Percentiles rank a stretch among this genome's conserved stretches.
Evolutionary conservation across 2,329 filamentous ascomycete genomes (phyloP).

Genomic region (Colletotrichum gloeosporioides): DNA sequence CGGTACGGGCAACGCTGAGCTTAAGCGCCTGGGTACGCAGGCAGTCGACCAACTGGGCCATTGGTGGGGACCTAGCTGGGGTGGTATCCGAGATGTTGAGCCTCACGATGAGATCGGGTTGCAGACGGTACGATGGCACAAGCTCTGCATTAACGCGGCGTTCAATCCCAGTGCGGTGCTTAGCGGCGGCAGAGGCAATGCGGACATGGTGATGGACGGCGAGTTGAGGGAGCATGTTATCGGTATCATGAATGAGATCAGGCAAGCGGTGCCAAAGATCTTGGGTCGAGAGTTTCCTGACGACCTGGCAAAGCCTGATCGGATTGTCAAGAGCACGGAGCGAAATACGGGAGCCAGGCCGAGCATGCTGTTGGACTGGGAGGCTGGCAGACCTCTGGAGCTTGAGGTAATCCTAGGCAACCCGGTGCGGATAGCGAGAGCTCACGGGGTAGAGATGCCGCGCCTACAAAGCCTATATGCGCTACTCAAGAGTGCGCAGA

Average conservation of each 20-base stretch:
- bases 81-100: constrained; percentile 70
- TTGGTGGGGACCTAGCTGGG: constrained; percentile 56
- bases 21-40: constrained; percentile 39
- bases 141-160: constrained; percentile 77
- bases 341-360: constrained; percentile 68
- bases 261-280: constrained; percentile 66
- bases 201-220: constrained; percentile 67
- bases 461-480: constrained; percentile 72
- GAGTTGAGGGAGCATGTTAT: constrained; percentile 67
- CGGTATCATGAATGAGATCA: constrained; percentile 74
- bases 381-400: constrained; percentile 69
- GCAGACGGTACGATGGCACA: constrained; percentile 77
- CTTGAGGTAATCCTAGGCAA: constrained; percentile 77
- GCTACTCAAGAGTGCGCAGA: constrained; percentile 66
- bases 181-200: constrained; percentile 67
- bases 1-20: constrained; percentile 36
- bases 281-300: constrained; percentile 65
- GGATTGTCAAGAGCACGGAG: constrained; percentile 67
- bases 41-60: constrained; percentile 53
- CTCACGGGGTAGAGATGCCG: constrained; percentile 68
- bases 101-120: constrained; percentile 69
- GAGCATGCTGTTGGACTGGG: constrained; percentile 76
- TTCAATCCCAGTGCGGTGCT: constrained; percentile 78
- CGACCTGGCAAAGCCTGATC: constrained; percentile 66
- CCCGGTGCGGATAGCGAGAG: constrained; percentile 68